Percentiles rank a stretch among this genome's conserved stretches.
Conservation (phyloP, 345 rosid genomes). For the Noccaea caerulescens region DNA sequence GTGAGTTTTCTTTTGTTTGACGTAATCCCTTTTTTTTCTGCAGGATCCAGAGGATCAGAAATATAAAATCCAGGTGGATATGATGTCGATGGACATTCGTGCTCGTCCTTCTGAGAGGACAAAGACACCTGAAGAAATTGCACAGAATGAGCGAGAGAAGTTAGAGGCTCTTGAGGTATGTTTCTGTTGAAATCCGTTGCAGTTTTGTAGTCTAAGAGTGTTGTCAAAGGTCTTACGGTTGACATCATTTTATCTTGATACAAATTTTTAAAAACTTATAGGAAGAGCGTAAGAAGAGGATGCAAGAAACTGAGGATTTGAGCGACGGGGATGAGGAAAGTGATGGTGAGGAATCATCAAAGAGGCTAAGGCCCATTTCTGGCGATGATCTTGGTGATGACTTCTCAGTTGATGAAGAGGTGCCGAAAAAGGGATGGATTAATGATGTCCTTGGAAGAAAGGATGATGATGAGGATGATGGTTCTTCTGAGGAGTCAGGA, state of each 20-base stretch:
- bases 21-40: conserved; percentile 16
- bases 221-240: conserved; percentile 13
- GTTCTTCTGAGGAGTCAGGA: conserved; percentile 63
- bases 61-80: conserved; percentile 64
- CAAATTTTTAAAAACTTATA: conserved; percentile 43
- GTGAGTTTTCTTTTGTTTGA: conserved; percentile 27
- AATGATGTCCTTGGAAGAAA: conserved; percentile 79
- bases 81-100: conserved; percentile 68
- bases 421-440: conserved; percentile 73
- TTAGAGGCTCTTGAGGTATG: conserved; percentile 79
- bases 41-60: conserved; percentile 56
- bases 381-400: conserved; percentile 97
- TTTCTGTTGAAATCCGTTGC: conserved; percentile 10
- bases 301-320: conserved; percentile 69
- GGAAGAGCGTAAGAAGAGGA: conserved; percentile 87
- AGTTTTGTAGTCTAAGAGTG: conserved; percentile 13
- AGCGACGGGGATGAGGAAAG: conserved; percentile 78
- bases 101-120: conserved; percentile 85
- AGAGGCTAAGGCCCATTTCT: conserved; percentile 54
- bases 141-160: conserved; percentile 87
- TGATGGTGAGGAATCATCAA: conserved; percentile 46
- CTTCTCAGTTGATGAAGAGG: conserved; percentile 66
- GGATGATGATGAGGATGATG: conserved; percentile 61
- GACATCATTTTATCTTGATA: conserved; percentile 20
- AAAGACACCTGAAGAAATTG: conserved; percentile 95